A percentile compares a stretch with the other conserved stretches of the same genome.
Evolutionary conservation across 192 early-diverging fungal genomes (phyloP).

Genomic region (Coemansia sp.): DNA sequence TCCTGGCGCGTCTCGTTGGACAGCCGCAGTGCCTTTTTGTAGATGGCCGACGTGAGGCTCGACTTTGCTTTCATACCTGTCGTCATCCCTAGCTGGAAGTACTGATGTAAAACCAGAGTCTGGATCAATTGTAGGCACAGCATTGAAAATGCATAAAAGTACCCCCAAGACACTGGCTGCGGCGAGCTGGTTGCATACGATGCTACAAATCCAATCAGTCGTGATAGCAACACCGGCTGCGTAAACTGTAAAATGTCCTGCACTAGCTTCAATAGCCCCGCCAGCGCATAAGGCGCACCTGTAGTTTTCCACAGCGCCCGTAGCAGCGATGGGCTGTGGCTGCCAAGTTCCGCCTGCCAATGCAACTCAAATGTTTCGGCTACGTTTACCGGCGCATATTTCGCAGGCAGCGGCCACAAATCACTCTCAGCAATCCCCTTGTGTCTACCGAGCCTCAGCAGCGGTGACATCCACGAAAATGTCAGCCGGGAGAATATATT

Average conservation of each 20-base stretch:
- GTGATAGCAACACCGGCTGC: constrained; percentile 75
- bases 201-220: constrained; percentile 65
- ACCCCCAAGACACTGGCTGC: constrained; percentile 71
- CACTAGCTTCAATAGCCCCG: constrained; percentile 72
- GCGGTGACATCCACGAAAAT: constrained; percentile 85
- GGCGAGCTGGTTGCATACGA: constrained; percentile 38
- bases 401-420: constrained; percentile 64
- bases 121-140: constrained; percentile 70
- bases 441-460: constrained; percentile 74
- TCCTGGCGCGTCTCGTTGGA: constrained; percentile 76
- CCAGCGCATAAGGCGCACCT: constrained; percentile 67
- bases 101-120: constrained; percentile 83
- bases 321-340: constrained; percentile 64
- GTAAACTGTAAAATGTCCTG: constrained; percentile 78
- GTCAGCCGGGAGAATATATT: constrained; percentile 79
- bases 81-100: constrained; percentile 68
- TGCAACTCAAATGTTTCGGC: constrained; percentile 62
- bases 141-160: constrained; percentile 80
- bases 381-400: constrained; percentile 62
- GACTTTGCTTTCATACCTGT: constrained; percentile 70
- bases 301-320: constrained; percentile 62
- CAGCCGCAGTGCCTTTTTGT: constrained; percentile 78
- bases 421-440: constrained; percentile 74
- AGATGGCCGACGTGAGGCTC: constrained; percentile 77
- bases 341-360: constrained; percentile 71